phyloP scores from a whole-genome alignment of 108 stramenopile species.

The Cyclotella baltica region DNA sequence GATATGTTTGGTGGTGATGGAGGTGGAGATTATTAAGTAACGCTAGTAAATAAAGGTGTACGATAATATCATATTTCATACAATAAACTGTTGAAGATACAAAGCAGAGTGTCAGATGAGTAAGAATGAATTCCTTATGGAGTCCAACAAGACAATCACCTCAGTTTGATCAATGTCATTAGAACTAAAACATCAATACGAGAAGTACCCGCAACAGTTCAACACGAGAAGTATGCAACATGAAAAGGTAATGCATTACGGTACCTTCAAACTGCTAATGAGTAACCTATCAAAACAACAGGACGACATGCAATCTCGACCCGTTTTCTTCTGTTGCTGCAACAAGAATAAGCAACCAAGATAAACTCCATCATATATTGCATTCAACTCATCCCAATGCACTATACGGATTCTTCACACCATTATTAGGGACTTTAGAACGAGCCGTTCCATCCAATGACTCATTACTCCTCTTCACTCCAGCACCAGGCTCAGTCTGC shows the following conservation, averaged over 20 bases:
- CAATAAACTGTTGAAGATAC: no score
- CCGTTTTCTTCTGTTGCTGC: not conserved
- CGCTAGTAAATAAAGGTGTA: not conserved
- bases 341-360: not conserved
- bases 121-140: no score
- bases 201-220: no score
- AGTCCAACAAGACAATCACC: no score
- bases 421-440: not conserved
- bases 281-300: no score
- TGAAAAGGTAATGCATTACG: no score
- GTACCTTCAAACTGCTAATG: no score
- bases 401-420: conserved; percentile 50
- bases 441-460: conserved; percentile 1
- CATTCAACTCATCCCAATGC: conserved; percentile 1
- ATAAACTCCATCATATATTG: not conserved
- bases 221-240: no score
- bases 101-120: no score
- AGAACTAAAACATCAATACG: no score
- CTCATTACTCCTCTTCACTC: conserved; percentile 45
- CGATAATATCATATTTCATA: not conserved
- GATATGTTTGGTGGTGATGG: no score
- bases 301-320: not conserved
- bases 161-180: no score
- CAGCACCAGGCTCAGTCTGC: not conserved
- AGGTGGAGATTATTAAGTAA: conserved; percentile 60